A percentile compares a stretch with the other conserved stretches of the same genome.
These are phyloP conservation scores for Vicia sativa DNA, from an alignment of 306 rosid genomes.

Conservation along the genomic window DNA sequence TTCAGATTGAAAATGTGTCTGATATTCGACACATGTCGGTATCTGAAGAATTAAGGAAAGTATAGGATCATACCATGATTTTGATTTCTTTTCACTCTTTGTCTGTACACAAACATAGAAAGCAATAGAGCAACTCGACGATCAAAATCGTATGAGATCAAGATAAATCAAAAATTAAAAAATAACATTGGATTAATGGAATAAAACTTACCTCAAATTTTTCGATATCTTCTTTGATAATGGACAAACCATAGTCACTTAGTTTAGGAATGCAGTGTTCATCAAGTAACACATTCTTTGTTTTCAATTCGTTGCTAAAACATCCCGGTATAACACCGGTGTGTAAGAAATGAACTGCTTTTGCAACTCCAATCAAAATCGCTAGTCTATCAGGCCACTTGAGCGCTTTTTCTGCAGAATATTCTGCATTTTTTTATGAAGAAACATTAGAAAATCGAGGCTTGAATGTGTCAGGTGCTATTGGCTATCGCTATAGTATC, in stretches of 20 bases:
- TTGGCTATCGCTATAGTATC: neutral
- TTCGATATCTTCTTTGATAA: conserved; percentile 61
- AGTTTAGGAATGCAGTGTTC: conserved; percentile 80
- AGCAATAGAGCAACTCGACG: conserved; percentile 21
- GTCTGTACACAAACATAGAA: conserved; percentile 52
- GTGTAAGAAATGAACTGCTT: conserved; percentile 85
- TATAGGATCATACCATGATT: conserved; percentile 59
- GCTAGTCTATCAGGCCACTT: conserved; percentile 86
- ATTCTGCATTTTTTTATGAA: conserved; percentile 48
- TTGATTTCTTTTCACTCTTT: conserved; percentile 56
- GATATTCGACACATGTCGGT: neutral
- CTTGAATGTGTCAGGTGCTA: neutral
- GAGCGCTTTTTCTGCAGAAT: conserved; percentile 58
- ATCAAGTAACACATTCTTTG: conserved; percentile 73
- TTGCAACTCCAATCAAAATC: conserved; percentile 80
- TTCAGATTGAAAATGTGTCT: neutral
- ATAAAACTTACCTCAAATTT: conserved; percentile 58
- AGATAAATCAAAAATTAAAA: neutral
- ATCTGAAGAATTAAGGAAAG: neutral
- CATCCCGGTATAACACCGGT: conserved; percentile 85
- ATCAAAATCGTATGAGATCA: conserved; percentile 11
- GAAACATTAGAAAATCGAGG: conserved; percentile 34
- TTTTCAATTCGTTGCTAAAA: conserved; percentile 65
- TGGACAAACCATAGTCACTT: conserved; percentile 83
- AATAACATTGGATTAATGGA: neutral